Conservation (phyloP, 805 yeast species). For the Spathaspora gorwiae region DNA sequence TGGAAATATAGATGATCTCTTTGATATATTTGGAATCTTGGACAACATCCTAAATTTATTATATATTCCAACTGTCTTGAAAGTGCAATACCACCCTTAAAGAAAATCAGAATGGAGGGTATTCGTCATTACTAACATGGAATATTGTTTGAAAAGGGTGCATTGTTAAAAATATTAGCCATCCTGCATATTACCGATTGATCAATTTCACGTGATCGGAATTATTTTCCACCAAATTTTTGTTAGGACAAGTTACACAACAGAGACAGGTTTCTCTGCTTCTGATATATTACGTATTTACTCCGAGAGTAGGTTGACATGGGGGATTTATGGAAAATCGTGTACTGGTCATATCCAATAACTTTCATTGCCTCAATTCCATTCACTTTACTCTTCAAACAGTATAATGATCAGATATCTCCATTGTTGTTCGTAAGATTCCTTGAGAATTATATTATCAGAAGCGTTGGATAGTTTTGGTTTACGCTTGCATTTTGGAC, state of each 20-base stretch:
- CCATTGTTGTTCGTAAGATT: slow-evolving; percentile 8
- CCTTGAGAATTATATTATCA: slow-evolving; percentile 20
- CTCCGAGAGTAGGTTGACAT: no score
- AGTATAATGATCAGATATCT: slow-evolving; percentile 11
- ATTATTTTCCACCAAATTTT: not conserved
- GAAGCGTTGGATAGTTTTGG: slow-evolving; percentile 26
- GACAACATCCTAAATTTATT: no score
- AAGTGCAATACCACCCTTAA: no score
- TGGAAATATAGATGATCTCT: not conserved
- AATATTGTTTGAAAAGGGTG: no score
- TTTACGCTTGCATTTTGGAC: slow-evolving; percentile 16
- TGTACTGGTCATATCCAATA: slow-evolving; percentile 5
- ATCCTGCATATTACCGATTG: not conserved
- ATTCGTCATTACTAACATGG: no score
- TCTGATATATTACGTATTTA: no score
- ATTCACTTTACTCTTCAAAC: slow-evolving; percentile 9
- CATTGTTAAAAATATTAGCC: no score
- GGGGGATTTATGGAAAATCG: not conserved
- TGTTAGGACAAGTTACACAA: no score
- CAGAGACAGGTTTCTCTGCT: no score
- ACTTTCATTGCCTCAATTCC: slow-evolving; percentile 21
- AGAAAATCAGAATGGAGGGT: no score
- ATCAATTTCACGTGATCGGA: slow-evolving; percentile 5
- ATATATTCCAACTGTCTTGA: no score
- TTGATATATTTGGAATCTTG: no score